Evolutionary conservation across 2,329 filamentous ascomycete genomes (phyloP).

Genomic region (Blastomyces parvus): DNA sequence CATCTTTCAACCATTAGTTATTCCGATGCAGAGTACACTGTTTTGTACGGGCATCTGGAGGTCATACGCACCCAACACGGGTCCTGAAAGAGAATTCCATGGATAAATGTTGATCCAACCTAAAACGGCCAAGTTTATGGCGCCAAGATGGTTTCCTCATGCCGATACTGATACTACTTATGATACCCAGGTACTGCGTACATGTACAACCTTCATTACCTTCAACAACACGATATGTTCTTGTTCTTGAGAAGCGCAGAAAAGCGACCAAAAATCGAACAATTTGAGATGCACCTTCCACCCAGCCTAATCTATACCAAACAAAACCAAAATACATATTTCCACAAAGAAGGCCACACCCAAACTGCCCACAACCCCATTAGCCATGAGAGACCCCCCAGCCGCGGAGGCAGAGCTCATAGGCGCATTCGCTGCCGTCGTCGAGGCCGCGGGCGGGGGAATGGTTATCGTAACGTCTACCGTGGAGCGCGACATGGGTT

Average conservation of each 20-base stretch:
- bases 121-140: background rate
- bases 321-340: background rate
- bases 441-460: background rate
- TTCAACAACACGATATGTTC: too few species aligned
- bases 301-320: background rate
- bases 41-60: background rate
- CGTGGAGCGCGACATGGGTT: background rate
- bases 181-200: too few species aligned
- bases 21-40: background rate
- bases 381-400: background rate
- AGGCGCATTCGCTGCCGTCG: background rate
- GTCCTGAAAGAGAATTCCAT: background rate
- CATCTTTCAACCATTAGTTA: background rate
- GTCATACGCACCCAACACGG: background rate
- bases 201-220: too few species aligned
- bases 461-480: slow-evolving; percentile 1
- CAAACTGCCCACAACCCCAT: background rate
- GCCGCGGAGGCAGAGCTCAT: background rate
- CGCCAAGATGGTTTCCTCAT: background rate
- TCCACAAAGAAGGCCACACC: background rate
- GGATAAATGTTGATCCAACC: background rate
- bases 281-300: background rate
- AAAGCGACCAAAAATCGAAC: background rate
- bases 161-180: background rate
- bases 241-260: background rate